Conservation (phyloP, 148 eudicot genomes). For the Chenopodium suecicum region DNA sequence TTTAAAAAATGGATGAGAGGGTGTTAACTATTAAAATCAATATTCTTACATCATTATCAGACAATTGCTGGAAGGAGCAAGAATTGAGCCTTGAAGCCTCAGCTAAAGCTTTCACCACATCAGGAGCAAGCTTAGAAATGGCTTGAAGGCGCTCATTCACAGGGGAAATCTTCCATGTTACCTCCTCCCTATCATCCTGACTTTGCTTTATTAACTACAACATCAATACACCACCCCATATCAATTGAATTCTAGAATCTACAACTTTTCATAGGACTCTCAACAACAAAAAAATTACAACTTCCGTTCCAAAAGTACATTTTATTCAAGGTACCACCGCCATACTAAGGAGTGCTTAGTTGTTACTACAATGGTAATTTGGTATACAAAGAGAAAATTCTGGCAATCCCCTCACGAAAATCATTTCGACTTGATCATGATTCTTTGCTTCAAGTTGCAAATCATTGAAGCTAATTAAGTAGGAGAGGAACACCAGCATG, state of each 20-base stretch:
- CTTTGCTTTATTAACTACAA: conserved; percentile 81
- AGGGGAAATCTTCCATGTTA: conserved; percentile 93
- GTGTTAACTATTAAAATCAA: conserved; percentile 9
- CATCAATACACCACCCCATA: conserved; percentile 22
- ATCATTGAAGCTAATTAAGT: not conserved
- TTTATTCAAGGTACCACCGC: not conserved
- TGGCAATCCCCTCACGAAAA: not conserved
- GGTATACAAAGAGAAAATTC: not conserved
- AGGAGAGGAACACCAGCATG: not conserved
- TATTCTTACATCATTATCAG: conserved; percentile 43
- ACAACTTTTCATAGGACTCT: not conserved
- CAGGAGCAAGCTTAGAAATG: conserved; percentile 63
- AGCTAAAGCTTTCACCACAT: conserved; percentile 62
- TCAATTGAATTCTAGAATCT: not conserved
- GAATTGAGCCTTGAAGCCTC: conserved; percentile 75
- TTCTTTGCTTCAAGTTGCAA: not conserved
- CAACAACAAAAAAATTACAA: not conserved
- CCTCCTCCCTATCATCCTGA: conserved; percentile 92
- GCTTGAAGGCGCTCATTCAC: conserved; percentile 76
- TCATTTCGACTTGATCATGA: not conserved
- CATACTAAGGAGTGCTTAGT: not conserved
- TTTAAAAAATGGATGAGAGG: not conserved
- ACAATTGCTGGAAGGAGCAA: conserved; percentile 46
- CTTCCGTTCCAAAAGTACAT: not conserved
- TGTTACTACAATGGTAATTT: not conserved